A percentile compares a stretch with the other conserved stretches of the same genome.
Evolutionary conservation across 805 yeast species (phyloP).

Genomic region (Debaryomyces prosopidis): DNA sequence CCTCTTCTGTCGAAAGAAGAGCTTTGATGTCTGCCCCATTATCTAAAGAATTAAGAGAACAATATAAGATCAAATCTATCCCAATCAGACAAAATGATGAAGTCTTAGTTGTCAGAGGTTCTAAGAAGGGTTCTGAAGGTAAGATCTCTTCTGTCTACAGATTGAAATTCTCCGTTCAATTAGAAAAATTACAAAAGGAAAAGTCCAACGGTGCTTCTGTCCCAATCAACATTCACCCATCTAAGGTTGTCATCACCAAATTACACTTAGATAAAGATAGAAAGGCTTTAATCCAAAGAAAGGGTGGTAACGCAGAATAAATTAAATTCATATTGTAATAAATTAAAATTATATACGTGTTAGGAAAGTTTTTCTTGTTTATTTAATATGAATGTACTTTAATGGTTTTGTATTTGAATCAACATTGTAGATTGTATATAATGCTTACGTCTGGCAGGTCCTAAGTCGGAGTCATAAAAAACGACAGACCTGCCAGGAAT

Average conservation of each 20-base stretch:
- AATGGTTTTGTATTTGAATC: slow-evolving; percentile 10
- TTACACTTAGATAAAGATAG: slow-evolving; percentile 98
- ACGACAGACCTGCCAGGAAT: no score
- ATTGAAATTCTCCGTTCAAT: slow-evolving; percentile 94
- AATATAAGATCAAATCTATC: slow-evolving; percentile 92
- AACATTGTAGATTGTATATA: not conserved
- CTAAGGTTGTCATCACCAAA: slow-evolving; percentile 98
- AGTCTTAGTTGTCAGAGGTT: slow-evolving; percentile 95
- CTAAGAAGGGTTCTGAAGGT: slow-evolving; percentile 99
- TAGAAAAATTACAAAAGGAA: slow-evolving; percentile 96
- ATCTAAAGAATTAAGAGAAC: slow-evolving; percentile 97
- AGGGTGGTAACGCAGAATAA: slow-evolving; percentile 97
- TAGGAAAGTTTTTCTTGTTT: slow-evolving; percentile 9
- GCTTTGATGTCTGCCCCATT: slow-evolving; percentile 95
- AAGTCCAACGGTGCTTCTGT: slow-evolving; percentile 97
- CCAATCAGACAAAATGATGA: slow-evolving; percentile 98
- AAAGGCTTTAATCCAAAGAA: slow-evolving; percentile 95
- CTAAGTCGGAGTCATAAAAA: not conserved
- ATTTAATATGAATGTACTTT: slow-evolving; percentile 17
- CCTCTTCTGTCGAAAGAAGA: slow-evolving; percentile 96
- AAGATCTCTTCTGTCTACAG: slow-evolving; percentile 97
- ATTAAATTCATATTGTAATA: slow-evolving; percentile 17
- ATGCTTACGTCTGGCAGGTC: not conserved
- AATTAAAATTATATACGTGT: slow-evolving; percentile 9
- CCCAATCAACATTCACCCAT: slow-evolving; percentile 97